Base-by-base conservation (phyloP, 139 green algal species). In the Chlamydomonas sp. region DNA sequence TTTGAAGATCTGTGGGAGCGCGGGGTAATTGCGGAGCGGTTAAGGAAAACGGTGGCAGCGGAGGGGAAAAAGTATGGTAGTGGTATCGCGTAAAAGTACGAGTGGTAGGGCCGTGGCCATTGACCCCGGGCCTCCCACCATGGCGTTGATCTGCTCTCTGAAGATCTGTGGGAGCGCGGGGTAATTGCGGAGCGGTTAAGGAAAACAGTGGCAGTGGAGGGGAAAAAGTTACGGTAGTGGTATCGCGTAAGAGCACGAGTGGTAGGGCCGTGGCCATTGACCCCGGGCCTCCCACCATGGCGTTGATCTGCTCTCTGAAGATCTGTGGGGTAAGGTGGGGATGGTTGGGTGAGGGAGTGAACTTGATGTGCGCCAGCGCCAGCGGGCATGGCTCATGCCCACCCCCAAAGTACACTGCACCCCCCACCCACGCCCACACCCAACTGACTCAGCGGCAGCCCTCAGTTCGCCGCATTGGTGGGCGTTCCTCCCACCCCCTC, bases 261-360 rank as follows among this genome's bases (percentile, higher is more conserved):
- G 31, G 31, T 49, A 49, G 31, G 31, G 31, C 31, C 31, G 31
- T 49, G 31, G 31, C 31, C 31, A 49, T 49, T 6, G 9, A 18
- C 12, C 17, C 69, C 20, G 71, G n/a, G 7, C 7, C 6, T 5
- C 4, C 71, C 2, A 5, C 5, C 2, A 77, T 59, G 4, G 14
- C 4, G 7, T 5, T n/a, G 20, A 86, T 61, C 61, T 86, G 82
- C 60, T 86, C 82, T 61, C 73, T 79, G 62, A 86, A 86, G 59
- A 66, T 61, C 82, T 86, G 81, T 2, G 9, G 64, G 64, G 31
- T 49, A 49, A 49, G 31, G 31, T 49, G 31, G 31, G 31, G 31
- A 49, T 49, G 31, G 31, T 49, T 49, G 31, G 31, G 31, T 49
- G 31, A 49, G 31, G 31, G 31, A 49, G 31, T 49, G 31, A 49